phyloP scores from a whole-genome alignment of 768 basidiomycete species.

The Lactifluus hygrophoroides region DNA sequence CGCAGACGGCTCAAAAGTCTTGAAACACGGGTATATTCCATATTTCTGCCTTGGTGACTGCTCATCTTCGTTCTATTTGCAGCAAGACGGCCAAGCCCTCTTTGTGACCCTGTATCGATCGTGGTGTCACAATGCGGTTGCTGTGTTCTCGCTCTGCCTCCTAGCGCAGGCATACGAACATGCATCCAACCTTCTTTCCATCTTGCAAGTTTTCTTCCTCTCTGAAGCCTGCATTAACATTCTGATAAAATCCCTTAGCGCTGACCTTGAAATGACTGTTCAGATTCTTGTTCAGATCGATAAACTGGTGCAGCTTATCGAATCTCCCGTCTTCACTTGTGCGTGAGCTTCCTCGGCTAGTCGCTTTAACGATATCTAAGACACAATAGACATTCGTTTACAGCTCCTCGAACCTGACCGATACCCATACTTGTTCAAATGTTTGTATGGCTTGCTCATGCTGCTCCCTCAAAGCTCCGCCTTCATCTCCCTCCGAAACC shows the following conservation, averaged over 20 bases:
- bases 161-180: conserved; percentile 98
- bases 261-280: conserved; percentile 95
- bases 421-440: conserved; percentile 96
- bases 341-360: conserved; percentile 21
- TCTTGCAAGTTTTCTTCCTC: conserved; percentile 57
- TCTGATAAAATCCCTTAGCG: conserved; percentile 39
- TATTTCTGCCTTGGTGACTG: background rate
- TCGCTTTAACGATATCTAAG: background rate
- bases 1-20: conserved; percentile 86
- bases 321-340: conserved; percentile 99
- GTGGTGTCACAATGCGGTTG: conserved; percentile 98
- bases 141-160: conserved; percentile 92
- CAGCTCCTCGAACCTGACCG: conserved; percentile 95
- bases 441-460: conserved; percentile 95
- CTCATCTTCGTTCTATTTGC: background rate
- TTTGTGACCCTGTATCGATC: conserved; percentile 93
- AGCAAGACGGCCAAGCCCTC: conserved; percentile 94
- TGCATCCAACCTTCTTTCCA: conserved; percentile 90
- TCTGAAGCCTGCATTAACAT: background rate
- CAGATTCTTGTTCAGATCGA: conserved; percentile 92
- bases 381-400: conserved; percentile 60
- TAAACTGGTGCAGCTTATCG: conserved; percentile 95
- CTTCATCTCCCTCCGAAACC: conserved; percentile 88
- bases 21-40: conserved; percentile 69
- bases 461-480: conserved; percentile 94